Percentiles rank a stretch among this genome's conserved stretches.
These are phyloP conservation scores for Solanum chilense DNA, from an alignment of 257 asterid species.

Conservation along the genomic window DNA sequence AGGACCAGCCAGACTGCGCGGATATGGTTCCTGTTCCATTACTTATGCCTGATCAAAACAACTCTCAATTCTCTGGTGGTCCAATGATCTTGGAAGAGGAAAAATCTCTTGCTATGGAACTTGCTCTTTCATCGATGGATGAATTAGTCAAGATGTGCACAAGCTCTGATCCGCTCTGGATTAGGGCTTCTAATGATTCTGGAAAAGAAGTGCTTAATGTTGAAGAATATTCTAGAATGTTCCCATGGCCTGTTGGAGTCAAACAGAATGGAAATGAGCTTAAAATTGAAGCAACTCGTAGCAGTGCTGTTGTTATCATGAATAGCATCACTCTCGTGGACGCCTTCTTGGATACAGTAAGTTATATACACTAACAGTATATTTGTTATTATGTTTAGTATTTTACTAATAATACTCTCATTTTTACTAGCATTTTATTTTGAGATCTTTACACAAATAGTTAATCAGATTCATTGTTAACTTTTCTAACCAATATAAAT, in stretches of 20 bases:
- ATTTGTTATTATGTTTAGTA: neutral
- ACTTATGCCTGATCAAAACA: constrained; percentile 33
- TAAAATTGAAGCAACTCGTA: constrained; percentile 65
- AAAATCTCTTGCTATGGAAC: constrained; percentile 51
- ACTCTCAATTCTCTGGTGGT: constrained; percentile 32
- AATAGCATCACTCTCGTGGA: constrained; percentile 87
- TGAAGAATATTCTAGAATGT: constrained; percentile 57
- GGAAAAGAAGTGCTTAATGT: constrained; percentile 36
- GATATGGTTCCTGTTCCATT: constrained; percentile 37
- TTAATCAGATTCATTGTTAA: neutral
- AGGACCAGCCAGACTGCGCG: constrained; percentile 19
- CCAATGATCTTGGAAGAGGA: constrained; percentile 63
- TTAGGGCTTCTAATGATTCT: constrained; percentile 1
- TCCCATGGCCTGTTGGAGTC: constrained; percentile 47
- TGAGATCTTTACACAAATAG: neutral
- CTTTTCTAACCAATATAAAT: neutral
- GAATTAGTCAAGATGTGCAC: constrained; percentile 66
- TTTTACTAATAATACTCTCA: neutral
- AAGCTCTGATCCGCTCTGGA: constrained; percentile 65
- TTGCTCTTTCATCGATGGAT: constrained; percentile 55
- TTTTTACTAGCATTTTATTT: neutral
- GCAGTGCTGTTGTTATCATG: constrained; percentile 73
- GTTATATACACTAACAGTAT: neutral
- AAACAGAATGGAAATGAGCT: constrained; percentile 24
- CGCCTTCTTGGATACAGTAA: constrained; percentile 82